Evolutionary conservation across 495 filamentous ascomycete genomes (phyloP).

Genomic region (Penicillium waksmanii): DNA sequence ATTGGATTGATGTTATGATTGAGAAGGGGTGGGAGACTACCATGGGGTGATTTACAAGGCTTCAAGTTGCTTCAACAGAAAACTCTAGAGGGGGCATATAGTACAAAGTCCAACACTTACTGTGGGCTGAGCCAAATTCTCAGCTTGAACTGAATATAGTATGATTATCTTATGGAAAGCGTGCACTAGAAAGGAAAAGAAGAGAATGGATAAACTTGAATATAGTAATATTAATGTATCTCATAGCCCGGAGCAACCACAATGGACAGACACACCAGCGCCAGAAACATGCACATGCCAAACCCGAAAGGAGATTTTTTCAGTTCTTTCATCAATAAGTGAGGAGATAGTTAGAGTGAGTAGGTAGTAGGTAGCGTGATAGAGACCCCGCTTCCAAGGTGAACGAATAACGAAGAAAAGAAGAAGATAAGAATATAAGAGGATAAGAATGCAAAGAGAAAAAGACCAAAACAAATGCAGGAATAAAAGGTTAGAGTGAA

Average conservation of each 20-base stretch:
- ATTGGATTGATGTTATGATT: conserved; percentile 63
- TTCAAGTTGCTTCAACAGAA: neutral
- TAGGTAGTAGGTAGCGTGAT: too few species aligned
- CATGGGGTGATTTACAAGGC: conserved; percentile 45
- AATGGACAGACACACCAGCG: conserved; percentile 17
- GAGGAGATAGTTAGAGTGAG: too few species aligned
- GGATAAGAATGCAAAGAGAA: neutral
- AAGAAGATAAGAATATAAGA: conserved; percentile 3
- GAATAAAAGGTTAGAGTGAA: too few species aligned
- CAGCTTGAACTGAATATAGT: neutral
- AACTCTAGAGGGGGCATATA: neutral
- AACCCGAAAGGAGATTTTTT: conserved; percentile 7
- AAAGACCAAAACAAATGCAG: neutral
- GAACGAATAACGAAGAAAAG: conserved; percentile 4
- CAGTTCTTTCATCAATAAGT: conserved; percentile 1
- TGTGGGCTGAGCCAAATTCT: too few species aligned
- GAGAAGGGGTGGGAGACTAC: conserved; percentile 61
- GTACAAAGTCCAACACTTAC: too few species aligned
- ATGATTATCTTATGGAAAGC: neutral
- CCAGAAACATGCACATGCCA: conserved; percentile 27
- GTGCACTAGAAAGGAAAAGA: neutral
- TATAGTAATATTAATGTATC: conserved; percentile 5
- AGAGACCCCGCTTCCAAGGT: too few species aligned
- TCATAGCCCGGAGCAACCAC: neutral
- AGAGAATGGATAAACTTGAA: neutral